These are phyloP conservation scores for Penicillium egyptiacum DNA, from an alignment of 495 filamentous ascomycete genomes.

Conservation along the genomic window DNA sequence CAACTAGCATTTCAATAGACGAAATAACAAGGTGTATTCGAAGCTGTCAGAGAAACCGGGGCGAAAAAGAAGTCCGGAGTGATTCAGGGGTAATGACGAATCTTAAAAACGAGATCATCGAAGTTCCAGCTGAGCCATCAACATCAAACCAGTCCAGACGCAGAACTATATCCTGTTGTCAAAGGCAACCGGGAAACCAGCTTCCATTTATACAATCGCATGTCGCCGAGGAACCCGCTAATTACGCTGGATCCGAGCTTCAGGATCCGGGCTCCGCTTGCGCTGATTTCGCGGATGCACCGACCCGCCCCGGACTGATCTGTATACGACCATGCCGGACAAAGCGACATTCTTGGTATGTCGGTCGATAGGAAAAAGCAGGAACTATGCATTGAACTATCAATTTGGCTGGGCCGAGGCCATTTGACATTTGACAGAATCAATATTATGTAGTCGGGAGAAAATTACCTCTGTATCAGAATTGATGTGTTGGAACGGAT, in stretches of 20 bases:
- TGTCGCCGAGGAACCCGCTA: slow-evolving; percentile 3
- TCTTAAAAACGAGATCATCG: slow-evolving; percentile 10
- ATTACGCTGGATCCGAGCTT: slow-evolving; percentile 6
- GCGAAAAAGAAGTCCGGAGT: slow-evolving; percentile 4
- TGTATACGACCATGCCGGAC: slow-evolving; percentile 2
- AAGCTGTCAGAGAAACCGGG: slow-evolving; percentile 10
- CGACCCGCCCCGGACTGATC: not conserved
- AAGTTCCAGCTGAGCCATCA: not conserved
- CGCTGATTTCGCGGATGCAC: not conserved
- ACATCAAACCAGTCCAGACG: slow-evolving; percentile 1
- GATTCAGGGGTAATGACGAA: slow-evolving; percentile 16
- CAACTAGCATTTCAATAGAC: not conserved
- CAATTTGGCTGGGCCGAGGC: not conserved
- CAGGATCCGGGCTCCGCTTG: slow-evolving; percentile 8
- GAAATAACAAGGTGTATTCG: not conserved
- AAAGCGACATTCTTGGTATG: not conserved
- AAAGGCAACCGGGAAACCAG: slow-evolving; percentile 14
- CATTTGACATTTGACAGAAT: not conserved
- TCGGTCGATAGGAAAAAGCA: not conserved
- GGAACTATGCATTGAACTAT: slow-evolving; percentile 3
- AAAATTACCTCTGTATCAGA: slow-evolving; percentile 18
- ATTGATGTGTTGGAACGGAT: slow-evolving; percentile 9
- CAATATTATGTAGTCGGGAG: not conserved
- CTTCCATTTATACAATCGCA: slow-evolving; percentile 7
- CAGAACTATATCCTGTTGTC: slow-evolving; percentile 11